These are phyloP conservation scores for Penicillium sp. DNA, from an alignment of 2,329 filamentous ascomycete genomes.

Conservation along the genomic window DNA sequence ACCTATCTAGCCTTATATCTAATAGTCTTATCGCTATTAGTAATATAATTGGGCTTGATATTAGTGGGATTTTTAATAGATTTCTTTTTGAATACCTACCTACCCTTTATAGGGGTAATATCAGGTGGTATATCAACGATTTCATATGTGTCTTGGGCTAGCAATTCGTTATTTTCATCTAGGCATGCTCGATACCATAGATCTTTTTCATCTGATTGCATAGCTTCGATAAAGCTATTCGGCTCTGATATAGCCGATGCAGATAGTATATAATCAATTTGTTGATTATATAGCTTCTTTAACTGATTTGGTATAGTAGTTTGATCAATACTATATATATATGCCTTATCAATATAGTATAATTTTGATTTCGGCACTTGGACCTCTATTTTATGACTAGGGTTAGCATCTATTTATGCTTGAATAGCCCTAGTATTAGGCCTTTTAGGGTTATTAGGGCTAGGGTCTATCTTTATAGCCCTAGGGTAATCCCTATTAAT, in stretches of 20 bases:
- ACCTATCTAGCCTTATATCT: background rate
- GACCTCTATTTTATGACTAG: background rate
- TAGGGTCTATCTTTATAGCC: background rate
- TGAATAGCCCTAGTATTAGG: background rate
- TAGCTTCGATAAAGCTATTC: background rate
- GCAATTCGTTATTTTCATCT: background rate
- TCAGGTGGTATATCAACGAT: background rate
- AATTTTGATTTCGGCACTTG: background rate
- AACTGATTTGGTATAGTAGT: background rate
- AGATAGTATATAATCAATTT: background rate
- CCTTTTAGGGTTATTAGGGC: background rate
- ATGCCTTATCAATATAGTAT: background rate
- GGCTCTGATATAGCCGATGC: background rate
- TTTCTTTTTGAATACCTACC: background rate
- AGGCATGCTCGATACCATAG: background rate
- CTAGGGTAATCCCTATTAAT: background rate
- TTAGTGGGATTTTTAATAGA: background rate
- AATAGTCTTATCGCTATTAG: background rate
- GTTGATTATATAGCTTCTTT: background rate
- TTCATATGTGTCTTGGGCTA: background rate
- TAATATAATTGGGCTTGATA: background rate
- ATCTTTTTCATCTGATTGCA: background rate
- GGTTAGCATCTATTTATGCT: background rate
- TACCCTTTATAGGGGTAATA: background rate
- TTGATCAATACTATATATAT: background rate